These are phyloP conservation scores for Xylaria hypoxylon DNA, from an alignment of 2,329 filamentous ascomycete species.

Conservation along the genomic window DNA sequence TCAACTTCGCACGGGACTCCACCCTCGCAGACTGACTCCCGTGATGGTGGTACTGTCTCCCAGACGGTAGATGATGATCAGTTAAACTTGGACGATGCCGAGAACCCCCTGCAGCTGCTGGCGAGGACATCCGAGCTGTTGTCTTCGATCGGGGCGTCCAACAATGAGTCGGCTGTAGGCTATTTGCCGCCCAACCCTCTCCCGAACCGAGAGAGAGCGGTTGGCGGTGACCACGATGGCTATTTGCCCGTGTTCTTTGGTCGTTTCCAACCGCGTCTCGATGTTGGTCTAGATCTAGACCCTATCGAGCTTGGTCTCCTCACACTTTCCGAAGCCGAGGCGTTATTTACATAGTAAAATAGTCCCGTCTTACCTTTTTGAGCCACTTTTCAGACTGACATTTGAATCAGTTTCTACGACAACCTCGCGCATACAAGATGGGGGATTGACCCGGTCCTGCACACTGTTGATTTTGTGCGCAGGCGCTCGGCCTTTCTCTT, in stretches of 20 bases:
- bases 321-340: constrained; percentile 71
- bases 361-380: neutral
- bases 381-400: constrained; percentile 20
- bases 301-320: constrained; percentile 78
- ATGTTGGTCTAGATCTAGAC: constrained; percentile 73
- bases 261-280: constrained; percentile 70
- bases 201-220: constrained; percentile 48
- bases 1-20: constrained; percentile 48
- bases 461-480: constrained; percentile 74
- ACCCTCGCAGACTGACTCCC: constrained; percentile 47
- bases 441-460: constrained; percentile 76
- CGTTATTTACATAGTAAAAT: constrained; percentile 71
- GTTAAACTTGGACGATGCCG: constrained; percentile 72
- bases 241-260: constrained; percentile 75
- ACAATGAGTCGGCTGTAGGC: constrained; percentile 13
- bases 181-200: constrained; percentile 41
- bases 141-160: constrained; percentile 50
- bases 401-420: constrained; percentile 68
- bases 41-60: constrained; percentile 42
- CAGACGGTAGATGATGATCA: constrained; percentile 59
- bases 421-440: constrained; percentile 79
- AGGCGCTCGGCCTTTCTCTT: constrained; percentile 77
- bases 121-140: constrained; percentile 77
- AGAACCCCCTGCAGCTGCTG: constrained; percentile 79
- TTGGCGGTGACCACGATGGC: constrained; percentile 57